A percentile compares a stretch with the other conserved stretches of the same genome.
Conservation (phyloP, 208 protist species). For the Trypanosoma congolense region DNA sequence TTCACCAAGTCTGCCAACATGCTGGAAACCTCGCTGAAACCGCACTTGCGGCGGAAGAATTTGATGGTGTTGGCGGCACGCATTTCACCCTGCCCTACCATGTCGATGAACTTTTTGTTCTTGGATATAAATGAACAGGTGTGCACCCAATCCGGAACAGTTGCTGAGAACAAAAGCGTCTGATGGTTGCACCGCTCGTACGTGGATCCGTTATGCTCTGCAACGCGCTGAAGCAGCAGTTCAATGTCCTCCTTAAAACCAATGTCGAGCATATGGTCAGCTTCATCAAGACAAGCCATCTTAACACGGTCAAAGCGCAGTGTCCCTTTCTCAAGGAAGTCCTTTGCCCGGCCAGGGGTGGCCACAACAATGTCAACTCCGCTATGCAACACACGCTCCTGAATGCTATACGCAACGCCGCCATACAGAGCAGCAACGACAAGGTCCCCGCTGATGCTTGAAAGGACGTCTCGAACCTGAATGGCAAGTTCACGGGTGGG, state of each 20-base stretch:
- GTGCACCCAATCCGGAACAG: slow-evolving; percentile 90
- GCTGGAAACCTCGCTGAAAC: slow-evolving; percentile 83
- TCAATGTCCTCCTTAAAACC: slow-evolving; percentile 97
- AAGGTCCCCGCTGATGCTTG: slow-evolving; percentile 86
- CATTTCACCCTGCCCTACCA: slow-evolving; percentile 92
- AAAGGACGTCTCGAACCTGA: slow-evolving; percentile 96
- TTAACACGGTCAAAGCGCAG: slow-evolving; percentile 85
- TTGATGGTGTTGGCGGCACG: slow-evolving; percentile 90
- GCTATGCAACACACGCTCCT: slow-evolving; percentile 89
- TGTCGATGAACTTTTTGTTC: slow-evolving; percentile 92
- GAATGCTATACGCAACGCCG: slow-evolving; percentile 89
- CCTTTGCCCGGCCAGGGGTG: slow-evolving; percentile 98
- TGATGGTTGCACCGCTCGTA: slow-evolving; percentile 75
- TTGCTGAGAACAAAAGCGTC: slow-evolving; percentile 93
- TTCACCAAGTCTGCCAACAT: slow-evolving; percentile 90
- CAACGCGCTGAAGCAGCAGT: slow-evolving; percentile 90
- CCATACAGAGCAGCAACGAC: slow-evolving; percentile 92
- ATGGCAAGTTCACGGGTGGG: slow-evolving; percentile 97
- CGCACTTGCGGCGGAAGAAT: slow-evolving; percentile 88
- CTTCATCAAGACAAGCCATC: slow-evolving; percentile 98
- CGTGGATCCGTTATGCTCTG: slow-evolving; percentile 88
- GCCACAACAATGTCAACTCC: slow-evolving; percentile 98
- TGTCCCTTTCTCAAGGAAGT: slow-evolving; percentile 97
- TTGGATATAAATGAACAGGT: slow-evolving; percentile 70
- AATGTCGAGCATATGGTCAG: slow-evolving; percentile 98